Base-by-base conservation (phyloP, 208 protist genomes). In the Novymonas esmeraldas region DNA sequence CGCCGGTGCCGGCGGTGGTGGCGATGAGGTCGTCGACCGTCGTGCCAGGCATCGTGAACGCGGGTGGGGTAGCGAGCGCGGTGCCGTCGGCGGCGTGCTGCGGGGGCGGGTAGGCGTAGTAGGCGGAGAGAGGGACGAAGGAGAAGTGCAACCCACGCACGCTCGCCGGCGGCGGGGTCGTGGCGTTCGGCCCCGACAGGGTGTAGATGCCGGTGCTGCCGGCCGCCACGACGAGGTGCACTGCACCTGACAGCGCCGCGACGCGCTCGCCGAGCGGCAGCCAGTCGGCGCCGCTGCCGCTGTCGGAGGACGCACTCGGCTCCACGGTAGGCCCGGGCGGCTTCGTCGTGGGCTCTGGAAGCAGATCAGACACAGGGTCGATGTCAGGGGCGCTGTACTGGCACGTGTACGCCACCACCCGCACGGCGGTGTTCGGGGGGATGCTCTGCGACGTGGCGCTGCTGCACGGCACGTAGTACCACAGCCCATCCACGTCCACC, bases 171-270 rank as follows among this genome's bases (percentile, higher is more conserved):
- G 49, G 41, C 29, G 58, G 42, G 5, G 42, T 48, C 0, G 41
- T 41, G 2, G 10, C 64, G 6, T 56, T 63, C 0, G 66, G 78
- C 1, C 70, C 74, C 46, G 75, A 50, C 28, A 91, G 66, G 13
- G 61, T 56, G 75, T 94, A 90, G 6, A 83, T 70, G 20, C 88
- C 88, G 1, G 81, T 70, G 36, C 83, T 92, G 52, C 76, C 80
- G 2, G 70, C 75, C 0, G 82, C 68, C 31, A 92, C 85, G n/a
- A 91, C 80, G 24, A 94, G 59, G 42, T 92, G 88, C 33, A 73
- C 63, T 1, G 78, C 81, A 11, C 78, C 83, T 3, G 73, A 64
- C 22, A 94, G 78, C 24, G 82, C 66, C 9, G 70, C 56, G 29
- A 88, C 68, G 36, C 82, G 79, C 72, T 84, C 64, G 7, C 11